Conservation (phyloP, 1,284 basidiomycete genomes). For the Leccinum subfulvum region DNA sequence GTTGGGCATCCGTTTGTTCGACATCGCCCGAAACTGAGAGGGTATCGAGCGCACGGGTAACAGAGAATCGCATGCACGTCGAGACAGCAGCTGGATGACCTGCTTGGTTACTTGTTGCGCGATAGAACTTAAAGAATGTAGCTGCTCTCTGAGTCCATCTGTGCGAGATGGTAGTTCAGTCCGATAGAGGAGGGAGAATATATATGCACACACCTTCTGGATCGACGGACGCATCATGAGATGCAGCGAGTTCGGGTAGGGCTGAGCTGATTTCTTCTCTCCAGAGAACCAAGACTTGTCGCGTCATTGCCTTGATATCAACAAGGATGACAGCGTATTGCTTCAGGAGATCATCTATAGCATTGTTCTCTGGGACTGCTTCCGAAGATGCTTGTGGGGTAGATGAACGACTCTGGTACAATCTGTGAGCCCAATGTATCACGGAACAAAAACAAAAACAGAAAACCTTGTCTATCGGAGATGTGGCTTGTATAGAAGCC, state of each 20-base stretch:
- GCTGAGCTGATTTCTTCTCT: conserved; percentile 62
- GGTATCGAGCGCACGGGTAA: conserved; percentile 86
- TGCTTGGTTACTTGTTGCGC: conserved; percentile 59
- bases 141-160: conserved; percentile 59
- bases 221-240: conserved; percentile 38
- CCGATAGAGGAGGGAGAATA: neutral
- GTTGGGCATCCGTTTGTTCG: conserved; percentile 64
- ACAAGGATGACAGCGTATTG: conserved; percentile 64
- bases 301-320: conserved; percentile 60
- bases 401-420: conserved; percentile 40
- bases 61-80: conserved; percentile 82
- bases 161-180: conserved; percentile 1
- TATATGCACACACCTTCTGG: conserved; percentile 49
- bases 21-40: conserved; percentile 81
- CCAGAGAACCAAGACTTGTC: conserved; percentile 57
- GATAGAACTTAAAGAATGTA: conserved; percentile 48
- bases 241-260: conserved; percentile 41
- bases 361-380: conserved; percentile 48
- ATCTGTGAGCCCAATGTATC: neutral
- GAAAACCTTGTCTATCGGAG: conserved; percentile 31
- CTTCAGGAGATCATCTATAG: conserved; percentile 60
- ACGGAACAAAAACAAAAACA: no score
- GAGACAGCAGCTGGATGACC: conserved; percentile 70
- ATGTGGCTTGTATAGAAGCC: conserved; percentile 28
- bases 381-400: conserved; percentile 54